These are phyloP conservation scores for Lasiodiplodia hormozganensis DNA, from an alignment of 2,329 filamentous ascomycete species.

Conservation along the genomic window DNA sequence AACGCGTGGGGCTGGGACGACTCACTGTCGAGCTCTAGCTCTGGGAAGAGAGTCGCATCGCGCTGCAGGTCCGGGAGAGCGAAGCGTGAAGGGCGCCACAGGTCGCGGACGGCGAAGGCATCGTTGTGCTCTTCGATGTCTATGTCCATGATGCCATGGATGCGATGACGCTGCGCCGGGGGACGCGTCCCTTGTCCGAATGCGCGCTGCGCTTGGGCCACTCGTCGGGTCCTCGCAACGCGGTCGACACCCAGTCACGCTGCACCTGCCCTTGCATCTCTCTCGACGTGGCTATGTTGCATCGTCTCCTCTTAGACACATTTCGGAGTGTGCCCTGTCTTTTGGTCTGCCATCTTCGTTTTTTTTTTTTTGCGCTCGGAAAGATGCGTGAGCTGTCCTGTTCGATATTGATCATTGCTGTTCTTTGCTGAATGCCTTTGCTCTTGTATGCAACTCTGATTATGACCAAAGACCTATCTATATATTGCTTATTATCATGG, in stretches of 20 bases:
- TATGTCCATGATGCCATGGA: conserved; percentile 26
- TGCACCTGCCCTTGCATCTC: neutral
- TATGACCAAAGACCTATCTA: too few relatives aligned
- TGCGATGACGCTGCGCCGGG: conserved; percentile 14
- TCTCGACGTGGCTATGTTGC: neutral
- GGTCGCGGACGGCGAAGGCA: conserved; percentile 69
- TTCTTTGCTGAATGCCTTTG: too few relatives aligned
- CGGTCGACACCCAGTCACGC: neutral
- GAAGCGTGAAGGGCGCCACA: conserved; percentile 64
- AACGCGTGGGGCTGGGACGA: conserved; percentile 38
- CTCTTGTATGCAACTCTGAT: too few relatives aligned
- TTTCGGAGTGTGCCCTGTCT: too few relatives aligned
- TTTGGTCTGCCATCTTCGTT: too few relatives aligned
- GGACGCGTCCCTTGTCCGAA: conserved; percentile 16
- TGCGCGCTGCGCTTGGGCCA: conserved; percentile 18
- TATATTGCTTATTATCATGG: too few relatives aligned
- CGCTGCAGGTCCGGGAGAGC: conserved; percentile 35
- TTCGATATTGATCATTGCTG: too few relatives aligned
- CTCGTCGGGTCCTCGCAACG: neutral
- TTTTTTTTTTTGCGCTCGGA: too few relatives aligned
- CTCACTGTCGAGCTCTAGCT: conserved; percentile 46
- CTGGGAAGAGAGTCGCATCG: conserved; percentile 40
- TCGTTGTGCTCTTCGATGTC: conserved; percentile 50
- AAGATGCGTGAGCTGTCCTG: too few relatives aligned
- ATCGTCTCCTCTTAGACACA: neutral